Conservation (phyloP, 2,329 filamentous ascomycete species). For the Nothopassalora personata region DNA sequence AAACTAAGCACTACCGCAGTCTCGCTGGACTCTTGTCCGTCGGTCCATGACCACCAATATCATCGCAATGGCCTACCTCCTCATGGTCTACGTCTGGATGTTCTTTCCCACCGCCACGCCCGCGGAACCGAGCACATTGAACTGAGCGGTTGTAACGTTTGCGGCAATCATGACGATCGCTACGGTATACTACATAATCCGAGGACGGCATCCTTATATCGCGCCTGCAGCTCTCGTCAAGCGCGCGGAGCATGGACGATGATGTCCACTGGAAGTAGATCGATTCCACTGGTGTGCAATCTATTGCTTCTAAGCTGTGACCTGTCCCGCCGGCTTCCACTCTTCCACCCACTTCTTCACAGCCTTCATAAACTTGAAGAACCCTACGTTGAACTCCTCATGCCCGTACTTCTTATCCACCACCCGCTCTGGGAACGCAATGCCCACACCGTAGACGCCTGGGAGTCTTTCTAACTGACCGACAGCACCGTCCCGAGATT, state of each 20-base stretch:
- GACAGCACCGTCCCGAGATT: slow-evolving; percentile 12
- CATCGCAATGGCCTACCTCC: slow-evolving; percentile 37
- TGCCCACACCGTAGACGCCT: slow-evolving; percentile 57
- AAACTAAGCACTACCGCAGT: slow-evolving; percentile 32
- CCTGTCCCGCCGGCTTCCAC: slow-evolving; percentile 37
- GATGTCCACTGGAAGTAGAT: background rate
- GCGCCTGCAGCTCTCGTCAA: slow-evolving; percentile 6
- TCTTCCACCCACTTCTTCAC: slow-evolving; percentile 48
- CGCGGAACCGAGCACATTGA: slow-evolving; percentile 41
- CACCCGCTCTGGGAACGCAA: slow-evolving; percentile 58
- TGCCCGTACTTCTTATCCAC: slow-evolving; percentile 58
- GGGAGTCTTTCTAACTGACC: slow-evolving; percentile 36
- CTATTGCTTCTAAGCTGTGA: background rate
- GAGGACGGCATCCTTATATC: slow-evolving; percentile 28
- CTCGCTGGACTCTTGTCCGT: slow-evolving; percentile 36
- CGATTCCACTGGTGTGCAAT: background rate
- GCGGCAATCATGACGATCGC: slow-evolving; percentile 36
- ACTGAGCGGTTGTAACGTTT: slow-evolving; percentile 38
- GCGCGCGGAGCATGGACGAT: background rate
- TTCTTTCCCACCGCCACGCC: slow-evolving; percentile 42
- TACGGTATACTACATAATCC: slow-evolving; percentile 36
- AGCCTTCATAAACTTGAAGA: slow-evolving; percentile 63
- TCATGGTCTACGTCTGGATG: slow-evolving; percentile 44
- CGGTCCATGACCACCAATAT: slow-evolving; percentile 38
- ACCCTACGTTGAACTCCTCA: slow-evolving; percentile 57